Evolutionary conservation across 2,329 filamentous ascomycete species (phyloP).

Genomic region (Diaporthe sp.): DNA sequence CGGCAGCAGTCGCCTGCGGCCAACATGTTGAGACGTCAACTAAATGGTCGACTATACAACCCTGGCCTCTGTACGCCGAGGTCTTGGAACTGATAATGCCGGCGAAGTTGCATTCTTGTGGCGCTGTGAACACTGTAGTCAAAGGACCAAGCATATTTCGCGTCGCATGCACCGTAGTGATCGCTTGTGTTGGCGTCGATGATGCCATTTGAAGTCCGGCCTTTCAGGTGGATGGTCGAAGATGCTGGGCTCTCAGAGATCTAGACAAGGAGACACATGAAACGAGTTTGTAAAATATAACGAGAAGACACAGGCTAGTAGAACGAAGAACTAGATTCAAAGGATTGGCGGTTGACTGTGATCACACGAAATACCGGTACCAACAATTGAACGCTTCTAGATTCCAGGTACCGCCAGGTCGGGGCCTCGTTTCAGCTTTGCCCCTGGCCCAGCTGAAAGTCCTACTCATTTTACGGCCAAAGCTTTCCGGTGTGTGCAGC

Average conservation of each 20-base stretch:
- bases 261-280: background rate
- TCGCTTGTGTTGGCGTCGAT: background rate
- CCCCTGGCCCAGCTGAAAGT: background rate
- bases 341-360: background rate
- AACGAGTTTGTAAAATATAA: background rate
- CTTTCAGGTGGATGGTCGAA: background rate
- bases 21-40: constrained; percentile 3
- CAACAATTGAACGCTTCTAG: background rate
- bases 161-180: background rate
- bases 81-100: background rate
- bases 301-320: background rate
- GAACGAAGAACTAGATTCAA: background rate
- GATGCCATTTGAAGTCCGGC: background rate
- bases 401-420: background rate
- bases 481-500: background rate
- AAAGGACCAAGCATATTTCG: constrained; percentile 20
- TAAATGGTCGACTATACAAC: background rate
- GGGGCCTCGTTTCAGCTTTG: background rate
- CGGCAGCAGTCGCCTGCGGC: constrained; percentile 9
- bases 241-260: no score
- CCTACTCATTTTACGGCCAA: background rate
- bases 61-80: constrained; percentile 3
- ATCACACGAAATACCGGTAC: background rate
- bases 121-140: constrained; percentile 16
- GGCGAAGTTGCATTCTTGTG: background rate